Conservation (phyloP, 2,329 filamentous ascomycete species). For the Emydomyces testavorans region DNA sequence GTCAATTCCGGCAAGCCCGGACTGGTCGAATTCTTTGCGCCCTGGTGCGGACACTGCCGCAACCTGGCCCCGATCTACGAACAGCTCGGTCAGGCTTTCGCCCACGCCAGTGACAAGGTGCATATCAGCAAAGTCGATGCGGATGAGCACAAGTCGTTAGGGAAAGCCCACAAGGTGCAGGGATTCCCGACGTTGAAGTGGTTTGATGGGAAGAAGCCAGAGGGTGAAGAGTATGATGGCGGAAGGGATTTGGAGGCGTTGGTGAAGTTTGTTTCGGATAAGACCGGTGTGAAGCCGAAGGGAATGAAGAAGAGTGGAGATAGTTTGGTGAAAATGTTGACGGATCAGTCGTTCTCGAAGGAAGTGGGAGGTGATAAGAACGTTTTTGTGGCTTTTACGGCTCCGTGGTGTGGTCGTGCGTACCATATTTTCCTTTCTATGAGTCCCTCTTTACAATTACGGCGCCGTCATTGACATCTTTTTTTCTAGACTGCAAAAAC, state of each 20-base stretch:
- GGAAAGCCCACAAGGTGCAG: slow-evolving; percentile 75
- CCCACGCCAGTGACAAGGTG: slow-evolving; percentile 61
- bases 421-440: slow-evolving; percentile 25
- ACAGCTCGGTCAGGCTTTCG: slow-evolving; percentile 66
- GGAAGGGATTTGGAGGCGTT: slow-evolving; percentile 82
- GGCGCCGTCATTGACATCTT: neutral
- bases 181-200: slow-evolving; percentile 96
- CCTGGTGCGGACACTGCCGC: slow-evolving; percentile 99
- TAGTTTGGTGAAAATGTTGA: slow-evolving; percentile 68
- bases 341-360: slow-evolving; percentile 64
- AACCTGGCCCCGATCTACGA: slow-evolving; percentile 89
- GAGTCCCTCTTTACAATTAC: neutral
- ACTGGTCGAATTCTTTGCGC: slow-evolving; percentile 94
- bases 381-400: slow-evolving; percentile 91
- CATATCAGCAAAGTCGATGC: slow-evolving; percentile 94
- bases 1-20: slow-evolving; percentile 90
- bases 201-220: slow-evolving; percentile 89
- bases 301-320: slow-evolving; percentile 48
- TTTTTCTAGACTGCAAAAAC: slow-evolving; percentile 80
- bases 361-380: slow-evolving; percentile 74
- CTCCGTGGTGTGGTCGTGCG: slow-evolving; percentile 96
- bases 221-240: slow-evolving; percentile 72
- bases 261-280: slow-evolving; percentile 66
- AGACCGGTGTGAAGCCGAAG: slow-evolving; percentile 74
- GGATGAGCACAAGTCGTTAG: slow-evolving; percentile 72